A percentile compares a stretch with the other conserved stretches of the same genome.
Evolutionary conservation across 352 stramenopile genomes (phyloP).

Genomic region (Globisporangium polare): DNA sequence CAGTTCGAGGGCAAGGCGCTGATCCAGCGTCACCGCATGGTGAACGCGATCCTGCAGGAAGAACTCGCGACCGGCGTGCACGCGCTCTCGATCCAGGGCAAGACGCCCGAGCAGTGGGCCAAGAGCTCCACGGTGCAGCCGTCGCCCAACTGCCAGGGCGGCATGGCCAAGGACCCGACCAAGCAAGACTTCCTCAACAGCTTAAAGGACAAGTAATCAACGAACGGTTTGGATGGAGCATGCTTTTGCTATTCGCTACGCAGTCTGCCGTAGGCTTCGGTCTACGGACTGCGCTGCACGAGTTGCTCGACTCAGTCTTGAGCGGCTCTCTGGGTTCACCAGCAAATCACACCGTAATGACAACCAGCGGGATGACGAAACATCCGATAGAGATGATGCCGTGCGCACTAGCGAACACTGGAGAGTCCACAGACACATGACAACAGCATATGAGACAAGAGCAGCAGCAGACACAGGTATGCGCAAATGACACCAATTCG

Average conservation of each 20-base stretch:
- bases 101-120: slow-evolving; percentile 92
- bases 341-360: too few relatives aligned
- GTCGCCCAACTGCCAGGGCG: slow-evolving; percentile 69
- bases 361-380: too few relatives aligned
- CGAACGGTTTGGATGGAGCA: background rate
- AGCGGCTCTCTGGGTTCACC: too few relatives aligned
- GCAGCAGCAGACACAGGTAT: too few relatives aligned
- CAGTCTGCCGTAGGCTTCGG: too few relatives aligned
- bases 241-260: background rate
- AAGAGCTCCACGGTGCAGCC: slow-evolving; percentile 42
- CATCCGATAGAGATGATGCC: too few relatives aligned
- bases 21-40: slow-evolving; percentile 88
- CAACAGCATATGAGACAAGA: too few relatives aligned
- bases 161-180: slow-evolving; percentile 64
- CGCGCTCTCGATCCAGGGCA: slow-evolving; percentile 93
- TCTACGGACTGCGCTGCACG: background rate
- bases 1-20: slow-evolving; percentile 88
- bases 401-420: too few relatives aligned
- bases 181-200: slow-evolving; percentile 62
- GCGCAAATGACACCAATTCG: too few relatives aligned
- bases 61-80: slow-evolving; percentile 89
- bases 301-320: too few relatives aligned
- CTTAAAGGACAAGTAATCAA: slow-evolving; percentile 19
- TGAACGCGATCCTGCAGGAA: slow-evolving; percentile 87
- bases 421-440: too few relatives aligned